phyloP scores from a whole-genome alignment of 75 land plant genomes.

The Gnetum montanum region DNA sequence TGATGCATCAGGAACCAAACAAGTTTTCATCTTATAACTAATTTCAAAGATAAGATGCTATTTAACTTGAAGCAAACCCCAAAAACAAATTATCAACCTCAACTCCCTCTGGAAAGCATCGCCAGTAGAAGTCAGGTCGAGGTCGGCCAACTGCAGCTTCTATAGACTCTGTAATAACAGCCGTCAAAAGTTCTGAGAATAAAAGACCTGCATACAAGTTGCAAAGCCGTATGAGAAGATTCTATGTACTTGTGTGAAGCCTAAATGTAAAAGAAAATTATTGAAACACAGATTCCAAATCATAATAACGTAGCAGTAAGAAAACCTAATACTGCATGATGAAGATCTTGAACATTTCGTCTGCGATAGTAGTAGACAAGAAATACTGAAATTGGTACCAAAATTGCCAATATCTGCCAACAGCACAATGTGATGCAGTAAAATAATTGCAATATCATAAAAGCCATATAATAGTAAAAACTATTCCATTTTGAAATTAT shows the following conservation, averaged over 20 bases:
- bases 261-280: neutral
- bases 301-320: constrained; percentile 1
- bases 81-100: constrained; percentile 18
- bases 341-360: constrained; percentile 68
- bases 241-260: neutral
- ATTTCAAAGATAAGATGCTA: neutral
- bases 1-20: constrained; percentile 7
- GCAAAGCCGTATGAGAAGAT: neutral
- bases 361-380: constrained; percentile 34
- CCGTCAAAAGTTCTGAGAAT: constrained; percentile 57
- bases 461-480: neutral
- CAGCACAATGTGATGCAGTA: neutral
- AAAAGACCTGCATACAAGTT: constrained; percentile 50
- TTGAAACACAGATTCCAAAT: neutral
- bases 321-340: constrained; percentile 75
- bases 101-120: constrained; percentile 87
- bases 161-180: constrained; percentile 71
- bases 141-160: constrained; percentile 92
- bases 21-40: neutral
- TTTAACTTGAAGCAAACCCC: neutral
- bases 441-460: neutral
- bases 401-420: constrained; percentile 51
- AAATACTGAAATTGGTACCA: constrained; percentile 51
- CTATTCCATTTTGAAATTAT: neutral
- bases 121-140: constrained; percentile 89